A percentile compares a stretch with the other conserved stretches of the same genome.
phyloP scores from a whole-genome alignment of 495 filamentous ascomycete genomes.

The Mycothermus thermophilus region DNA sequence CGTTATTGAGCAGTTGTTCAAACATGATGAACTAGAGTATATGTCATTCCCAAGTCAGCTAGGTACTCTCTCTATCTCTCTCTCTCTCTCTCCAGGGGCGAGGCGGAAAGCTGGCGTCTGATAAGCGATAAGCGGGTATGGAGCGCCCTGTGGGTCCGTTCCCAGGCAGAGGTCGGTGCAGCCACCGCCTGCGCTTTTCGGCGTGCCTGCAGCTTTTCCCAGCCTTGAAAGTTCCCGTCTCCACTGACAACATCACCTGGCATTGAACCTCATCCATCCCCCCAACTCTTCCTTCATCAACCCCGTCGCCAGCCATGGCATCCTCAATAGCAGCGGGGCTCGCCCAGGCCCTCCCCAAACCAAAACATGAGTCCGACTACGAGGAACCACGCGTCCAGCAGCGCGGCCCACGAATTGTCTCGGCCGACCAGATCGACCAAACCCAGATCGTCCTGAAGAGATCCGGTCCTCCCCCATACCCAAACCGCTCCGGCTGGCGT shows the following conservation, averaged over 20 bases:
- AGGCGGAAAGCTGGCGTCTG: too few relatives aligned
- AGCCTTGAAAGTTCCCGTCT: constrained; percentile 3
- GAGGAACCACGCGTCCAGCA: constrained; percentile 68
- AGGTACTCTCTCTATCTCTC: too few relatives aligned
- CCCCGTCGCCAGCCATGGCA: constrained; percentile 35
- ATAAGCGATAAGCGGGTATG: constrained; percentile 7
- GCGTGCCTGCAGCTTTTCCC: constrained; percentile 15
- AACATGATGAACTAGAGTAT: too few relatives aligned
- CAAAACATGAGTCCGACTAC: constrained; percentile 74
- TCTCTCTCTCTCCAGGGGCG: too few relatives aligned
- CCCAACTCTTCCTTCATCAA: too few relatives aligned
- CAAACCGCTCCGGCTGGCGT: constrained; percentile 74
- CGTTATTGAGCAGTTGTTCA: constrained; percentile 15
- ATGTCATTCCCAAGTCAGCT: too few relatives aligned
- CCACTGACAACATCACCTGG: constrained; percentile 9
- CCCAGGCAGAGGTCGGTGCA: constrained; percentile 7
- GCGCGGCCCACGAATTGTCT: constrained; percentile 65
- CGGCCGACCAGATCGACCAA: constrained; percentile 62
- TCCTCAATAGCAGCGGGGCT: constrained; percentile 66
- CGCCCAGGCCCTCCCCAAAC: constrained; percentile 71
- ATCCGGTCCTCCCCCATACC: constrained; percentile 75
- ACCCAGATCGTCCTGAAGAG: constrained; percentile 79
- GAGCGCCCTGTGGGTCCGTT: neutral
- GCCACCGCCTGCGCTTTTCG: constrained; percentile 5
- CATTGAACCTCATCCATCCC: too few relatives aligned